A percentile compares a stretch with the other conserved stretches of the same genome.
Conservation (phyloP, 495 filamentous ascomycete species). For the Trichoderma gamsii region DNA sequence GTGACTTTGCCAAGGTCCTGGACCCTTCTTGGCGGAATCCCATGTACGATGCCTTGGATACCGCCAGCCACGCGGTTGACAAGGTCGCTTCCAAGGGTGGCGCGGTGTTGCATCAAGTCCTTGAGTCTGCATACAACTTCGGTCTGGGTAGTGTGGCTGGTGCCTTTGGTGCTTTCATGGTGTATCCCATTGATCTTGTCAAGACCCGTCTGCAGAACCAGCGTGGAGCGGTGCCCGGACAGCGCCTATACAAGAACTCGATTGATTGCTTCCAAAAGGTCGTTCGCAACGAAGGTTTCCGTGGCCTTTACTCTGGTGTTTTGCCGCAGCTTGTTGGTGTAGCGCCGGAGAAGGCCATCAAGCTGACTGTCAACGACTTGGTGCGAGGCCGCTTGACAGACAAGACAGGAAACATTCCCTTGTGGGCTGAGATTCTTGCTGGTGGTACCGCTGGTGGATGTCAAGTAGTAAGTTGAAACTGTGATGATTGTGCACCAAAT, state of each 20-base stretch:
- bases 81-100: slow-evolving; percentile 45
- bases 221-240: slow-evolving; percentile 68
- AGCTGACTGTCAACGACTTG: slow-evolving; percentile 94
- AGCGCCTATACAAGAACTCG: slow-evolving; percentile 92
- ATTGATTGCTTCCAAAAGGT: slow-evolving; percentile 90
- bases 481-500: slow-evolving; percentile 1
- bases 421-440: slow-evolving; percentile 68
- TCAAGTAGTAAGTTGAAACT: slow-evolving; percentile 73
- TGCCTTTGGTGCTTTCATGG: slow-evolving; percentile 97
- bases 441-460: slow-evolving; percentile 89
- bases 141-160: slow-evolving; percentile 81
- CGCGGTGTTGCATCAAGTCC: slow-evolving; percentile 50
- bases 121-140: slow-evolving; percentile 86
- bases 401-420: slow-evolving; percentile 67
- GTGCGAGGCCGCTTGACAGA: slow-evolving; percentile 73
- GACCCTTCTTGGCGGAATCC: slow-evolving; percentile 82
- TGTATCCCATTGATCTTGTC: slow-evolving; percentile 96
- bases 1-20: slow-evolving; percentile 89
- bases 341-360: slow-evolving; percentile 97
- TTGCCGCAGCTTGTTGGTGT: slow-evolving; percentile 93
- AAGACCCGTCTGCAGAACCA: slow-evolving; percentile 99
- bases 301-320: slow-evolving; percentile 87
- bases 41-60: slow-evolving; percentile 33
- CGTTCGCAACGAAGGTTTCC: slow-evolving; percentile 82
- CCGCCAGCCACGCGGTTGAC: slow-evolving; percentile 38